A percentile compares a stretch with the other conserved stretches of the same genome.
These are phyloP conservation scores for Cyclotella choctawhatcheeana DNA, from an alignment of 108 stramenopile genomes.

Conservation along the genomic window DNA sequence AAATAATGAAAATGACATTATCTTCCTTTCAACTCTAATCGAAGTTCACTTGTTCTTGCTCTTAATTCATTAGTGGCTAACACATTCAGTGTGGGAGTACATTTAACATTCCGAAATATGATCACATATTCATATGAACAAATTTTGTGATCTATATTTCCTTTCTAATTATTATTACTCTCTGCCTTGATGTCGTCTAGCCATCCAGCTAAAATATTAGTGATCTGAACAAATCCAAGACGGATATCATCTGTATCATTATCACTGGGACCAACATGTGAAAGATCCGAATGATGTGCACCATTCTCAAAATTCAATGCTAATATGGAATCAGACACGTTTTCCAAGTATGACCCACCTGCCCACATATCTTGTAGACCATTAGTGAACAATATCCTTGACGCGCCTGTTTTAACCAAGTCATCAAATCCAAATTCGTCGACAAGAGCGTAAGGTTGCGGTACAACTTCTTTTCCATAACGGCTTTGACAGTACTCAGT, in stretches of 20 bases:
- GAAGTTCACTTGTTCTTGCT: too few relatives aligned
- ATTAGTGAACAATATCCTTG: slow-evolving; percentile 74
- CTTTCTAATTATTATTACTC: neutral
- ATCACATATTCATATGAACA: too few relatives aligned
- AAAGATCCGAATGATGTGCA: slow-evolving; percentile 81
- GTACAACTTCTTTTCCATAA: slow-evolving; percentile 59
- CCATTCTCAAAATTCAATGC: slow-evolving; percentile 83
- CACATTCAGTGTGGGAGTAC: too few relatives aligned
- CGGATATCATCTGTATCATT: slow-evolving; percentile 74
- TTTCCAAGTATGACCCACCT: slow-evolving; percentile 48
- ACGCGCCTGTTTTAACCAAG: slow-evolving; percentile 41
- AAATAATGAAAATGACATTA: too few relatives aligned
- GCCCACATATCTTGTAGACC: slow-evolving; percentile 74
- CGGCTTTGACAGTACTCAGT: slow-evolving; percentile 66
- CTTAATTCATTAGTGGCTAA: too few relatives aligned
- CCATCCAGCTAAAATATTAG: slow-evolving; percentile 63
- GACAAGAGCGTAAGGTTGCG: slow-evolving; percentile 60
- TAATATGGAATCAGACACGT: slow-evolving; percentile 54
- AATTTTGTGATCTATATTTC: neutral
- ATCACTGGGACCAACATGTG: slow-evolving; percentile 54
- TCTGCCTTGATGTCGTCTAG: slow-evolving; percentile 46
- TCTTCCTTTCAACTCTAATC: too few relatives aligned
- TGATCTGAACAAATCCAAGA: slow-evolving; percentile 59
- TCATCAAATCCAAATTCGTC: slow-evolving; percentile 68
- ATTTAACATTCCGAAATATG: too few relatives aligned